These are phyloP conservation scores for Cruciata laevipes DNA, from an alignment of 257 asterid genomes.

Conservation along the genomic window DNA sequence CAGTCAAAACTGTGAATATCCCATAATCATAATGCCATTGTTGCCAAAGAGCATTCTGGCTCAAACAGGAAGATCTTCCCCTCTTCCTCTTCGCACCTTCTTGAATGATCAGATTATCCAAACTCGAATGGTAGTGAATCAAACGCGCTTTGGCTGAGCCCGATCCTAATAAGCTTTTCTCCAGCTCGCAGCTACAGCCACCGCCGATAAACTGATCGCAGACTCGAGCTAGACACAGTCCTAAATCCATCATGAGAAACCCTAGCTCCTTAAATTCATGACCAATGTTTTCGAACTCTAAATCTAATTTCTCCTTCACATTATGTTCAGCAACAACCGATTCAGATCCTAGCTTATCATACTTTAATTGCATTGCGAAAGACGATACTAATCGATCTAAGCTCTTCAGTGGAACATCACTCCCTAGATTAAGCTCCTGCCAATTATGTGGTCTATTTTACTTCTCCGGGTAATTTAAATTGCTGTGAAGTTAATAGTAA, in stretches of 20 bases:
- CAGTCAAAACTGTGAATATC: conserved; percentile 60
- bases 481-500: neutral
- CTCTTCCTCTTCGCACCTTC: conserved; percentile 31
- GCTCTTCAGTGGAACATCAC: conserved; percentile 73
- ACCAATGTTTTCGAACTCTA: conserved; percentile 48
- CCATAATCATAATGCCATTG: conserved; percentile 98
- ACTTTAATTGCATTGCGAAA: conserved; percentile 75
- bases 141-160: conserved; percentile 76
- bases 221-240: conserved; percentile 60
- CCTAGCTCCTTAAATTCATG: conserved; percentile 52
- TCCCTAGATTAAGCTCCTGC: conserved; percentile 79
- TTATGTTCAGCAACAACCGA: neutral
- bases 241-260: conserved; percentile 67
- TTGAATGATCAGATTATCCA: conserved; percentile 43
- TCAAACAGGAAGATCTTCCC: conserved; percentile 11
- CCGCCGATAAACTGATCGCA: conserved; percentile 67
- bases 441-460: neutral
- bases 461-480: neutral
- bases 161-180: conserved; percentile 57
- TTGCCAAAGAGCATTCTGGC: conserved; percentile 55
- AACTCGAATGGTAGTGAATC: conserved; percentile 69
- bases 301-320: conserved; percentile 5
- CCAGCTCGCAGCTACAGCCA: conserved; percentile 60
- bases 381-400: conserved; percentile 70
- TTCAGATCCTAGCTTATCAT: conserved; percentile 28